phyloP scores from a whole-genome alignment of 257 asterid species.

The Gentiana straminea region DNA sequence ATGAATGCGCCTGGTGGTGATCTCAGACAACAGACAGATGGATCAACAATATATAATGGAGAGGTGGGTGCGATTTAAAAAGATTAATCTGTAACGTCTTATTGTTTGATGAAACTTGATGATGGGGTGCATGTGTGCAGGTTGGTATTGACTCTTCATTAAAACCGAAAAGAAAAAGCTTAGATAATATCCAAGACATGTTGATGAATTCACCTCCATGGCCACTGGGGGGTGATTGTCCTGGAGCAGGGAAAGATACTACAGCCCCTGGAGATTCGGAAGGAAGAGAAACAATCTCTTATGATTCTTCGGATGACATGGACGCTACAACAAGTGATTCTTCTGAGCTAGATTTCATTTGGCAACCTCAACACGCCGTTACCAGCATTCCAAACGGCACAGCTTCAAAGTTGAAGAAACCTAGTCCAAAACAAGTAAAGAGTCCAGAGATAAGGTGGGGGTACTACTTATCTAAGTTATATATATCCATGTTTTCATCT shows the following conservation, averaged over 20 bases:
- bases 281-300: constrained; percentile 17
- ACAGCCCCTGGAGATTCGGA: constrained; percentile 25
- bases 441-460: constrained; percentile 36
- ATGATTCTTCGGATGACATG: constrained; percentile 39
- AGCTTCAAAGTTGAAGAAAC: constrained; percentile 41
- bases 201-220: constrained; percentile 35
- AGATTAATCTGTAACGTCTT: not conserved
- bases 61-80: too few species aligned
- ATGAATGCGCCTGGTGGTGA: constrained; percentile 6
- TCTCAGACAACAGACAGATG: constrained; percentile 10
- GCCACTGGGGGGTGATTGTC: constrained; percentile 23
- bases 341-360: constrained; percentile 50
- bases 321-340: constrained; percentile 65
- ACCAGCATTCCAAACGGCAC: constrained; percentile 20
- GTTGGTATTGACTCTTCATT: constrained; percentile 25
- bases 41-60: constrained; percentile 1
- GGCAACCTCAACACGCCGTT: constrained; percentile 28
- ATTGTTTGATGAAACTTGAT: too few species aligned
- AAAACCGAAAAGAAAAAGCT: constrained; percentile 41
- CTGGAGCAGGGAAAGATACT: constrained; percentile 28
- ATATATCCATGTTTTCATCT: not conserved
- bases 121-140: constrained; percentile 15
- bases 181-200: constrained; percentile 39
- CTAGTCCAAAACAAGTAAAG: constrained; percentile 38
- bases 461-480: too few species aligned